phyloP scores from a whole-genome alignment of 164 flowering plant genomes.

The Kingdonia uniflora region DNA sequence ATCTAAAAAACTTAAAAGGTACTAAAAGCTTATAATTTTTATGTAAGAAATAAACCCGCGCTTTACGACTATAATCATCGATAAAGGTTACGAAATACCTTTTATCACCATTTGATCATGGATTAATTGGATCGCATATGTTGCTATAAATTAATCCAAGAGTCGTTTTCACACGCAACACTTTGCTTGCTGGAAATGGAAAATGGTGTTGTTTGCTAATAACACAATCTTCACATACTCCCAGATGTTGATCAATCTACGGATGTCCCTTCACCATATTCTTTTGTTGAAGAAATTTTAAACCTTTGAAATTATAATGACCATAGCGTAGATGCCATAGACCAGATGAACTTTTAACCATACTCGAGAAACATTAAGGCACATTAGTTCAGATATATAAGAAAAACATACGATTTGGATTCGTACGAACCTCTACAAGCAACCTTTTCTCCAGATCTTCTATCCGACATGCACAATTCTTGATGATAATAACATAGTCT shows the following conservation, averaged over 20 bases:
- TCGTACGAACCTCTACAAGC: background rate
- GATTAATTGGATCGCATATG: background rate
- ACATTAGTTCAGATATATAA: too few species aligned
- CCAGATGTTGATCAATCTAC: background rate
- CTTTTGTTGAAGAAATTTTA: background rate
- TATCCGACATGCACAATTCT: too few species aligned
- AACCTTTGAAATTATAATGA: background rate
- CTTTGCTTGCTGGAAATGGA: background rate
- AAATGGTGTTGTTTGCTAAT: background rate
- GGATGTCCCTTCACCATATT: background rate
- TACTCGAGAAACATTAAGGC: background rate
- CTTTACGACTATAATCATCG: constrained; percentile 1
- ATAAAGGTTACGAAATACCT: background rate
- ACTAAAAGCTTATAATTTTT: background rate
- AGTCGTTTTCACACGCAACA: background rate
- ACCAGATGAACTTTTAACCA: background rate
- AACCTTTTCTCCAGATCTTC: too few species aligned
- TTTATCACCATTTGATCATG: background rate
- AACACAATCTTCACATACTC: constrained; percentile 1
- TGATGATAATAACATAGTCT: background rate
- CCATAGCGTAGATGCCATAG: background rate
- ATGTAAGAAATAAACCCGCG: background rate
- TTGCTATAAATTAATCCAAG: background rate
- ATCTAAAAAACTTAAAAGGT: background rate
- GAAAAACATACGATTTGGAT: constrained; percentile 6